A percentile compares a stretch with the other conserved stretches of the same genome.
phyloP scores from a whole-genome alignment of 2,329 filamentous ascomycete genomes.

The Anisogramma anomala region DNA sequence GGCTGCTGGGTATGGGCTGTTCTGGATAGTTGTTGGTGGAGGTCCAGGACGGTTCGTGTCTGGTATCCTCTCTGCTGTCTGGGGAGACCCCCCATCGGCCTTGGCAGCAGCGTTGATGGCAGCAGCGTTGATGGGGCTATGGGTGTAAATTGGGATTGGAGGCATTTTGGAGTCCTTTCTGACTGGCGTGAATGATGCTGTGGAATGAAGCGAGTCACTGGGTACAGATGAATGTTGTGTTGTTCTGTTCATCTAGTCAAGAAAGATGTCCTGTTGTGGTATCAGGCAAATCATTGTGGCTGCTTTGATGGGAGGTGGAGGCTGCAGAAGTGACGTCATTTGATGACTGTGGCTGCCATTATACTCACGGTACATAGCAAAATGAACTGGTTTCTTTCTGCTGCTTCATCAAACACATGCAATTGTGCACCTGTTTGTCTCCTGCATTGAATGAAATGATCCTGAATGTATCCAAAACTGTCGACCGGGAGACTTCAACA shows the following conservation, averaged over 20 bases:
- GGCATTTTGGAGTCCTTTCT: constrained; percentile 35
- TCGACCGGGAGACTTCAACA: no score
- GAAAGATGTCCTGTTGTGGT: neutral
- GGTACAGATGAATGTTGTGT: neutral
- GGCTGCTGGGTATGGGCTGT: constrained; percentile 27
- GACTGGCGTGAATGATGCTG: neutral
- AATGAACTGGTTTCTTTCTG: no score
- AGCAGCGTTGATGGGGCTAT: constrained; percentile 44
- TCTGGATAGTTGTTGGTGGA: constrained; percentile 23
- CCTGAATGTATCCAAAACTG: no score
- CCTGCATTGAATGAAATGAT: no score
- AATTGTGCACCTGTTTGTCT: no score
- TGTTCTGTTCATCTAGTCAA: no score
- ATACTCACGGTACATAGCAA: no score
- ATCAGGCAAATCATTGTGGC: neutral
- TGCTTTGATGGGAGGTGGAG: neutral
- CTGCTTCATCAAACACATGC: no score
- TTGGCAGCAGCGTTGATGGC: constrained; percentile 43
- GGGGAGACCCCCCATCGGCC: constrained; percentile 35
- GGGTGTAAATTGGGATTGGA: constrained; percentile 47
- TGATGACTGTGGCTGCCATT: no score
- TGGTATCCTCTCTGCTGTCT: constrained; percentile 25
- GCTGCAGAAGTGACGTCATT: constrained; percentile 2
- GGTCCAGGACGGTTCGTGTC: neutral
- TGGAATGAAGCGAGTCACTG: neutral